Evolutionary conservation across 1,284 basidiomycete species (phyloP).

Genomic region (Melampsora larici-populina): DNA sequence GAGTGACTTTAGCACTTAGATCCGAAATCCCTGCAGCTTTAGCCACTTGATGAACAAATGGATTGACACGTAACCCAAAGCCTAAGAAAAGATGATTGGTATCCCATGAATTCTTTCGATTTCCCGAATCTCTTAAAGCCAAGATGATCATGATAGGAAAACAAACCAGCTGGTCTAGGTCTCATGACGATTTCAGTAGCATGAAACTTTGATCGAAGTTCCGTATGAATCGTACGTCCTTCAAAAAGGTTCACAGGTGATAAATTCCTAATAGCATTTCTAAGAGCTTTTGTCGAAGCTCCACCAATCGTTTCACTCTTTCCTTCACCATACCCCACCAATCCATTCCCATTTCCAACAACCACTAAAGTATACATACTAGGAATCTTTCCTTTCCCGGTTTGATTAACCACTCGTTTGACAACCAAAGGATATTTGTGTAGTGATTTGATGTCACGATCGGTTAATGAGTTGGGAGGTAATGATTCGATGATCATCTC

Average conservation of each 20-base stretch:
- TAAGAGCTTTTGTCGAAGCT: constrained; percentile 51
- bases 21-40: constrained; percentile 52
- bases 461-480: constrained; percentile 46
- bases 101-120: neutral
- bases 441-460: constrained; percentile 49
- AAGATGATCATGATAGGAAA: neutral
- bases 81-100: too few relatives aligned
- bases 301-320: constrained; percentile 51
- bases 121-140: neutral
- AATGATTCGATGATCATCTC: constrained; percentile 26
- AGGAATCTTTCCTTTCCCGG: constrained; percentile 52
- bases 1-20: constrained; percentile 51
- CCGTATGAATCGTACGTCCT: constrained; percentile 51
- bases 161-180: constrained; percentile 50
- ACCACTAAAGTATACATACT: constrained; percentile 52
- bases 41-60: constrained; percentile 52
- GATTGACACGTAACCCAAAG: constrained; percentile 53
- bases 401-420: constrained; percentile 52
- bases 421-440: constrained; percentile 51
- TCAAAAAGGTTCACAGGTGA: constrained; percentile 49
- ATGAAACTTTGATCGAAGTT: constrained; percentile 51
- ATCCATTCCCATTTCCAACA: constrained; percentile 52
- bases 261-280: constrained; percentile 52
- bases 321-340: constrained; percentile 53
- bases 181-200: constrained; percentile 51